These are phyloP conservation scores for Triticum monococcum DNA, from an alignment of 176 grass and related monocot genomes.

Conservation along the genomic window DNA sequence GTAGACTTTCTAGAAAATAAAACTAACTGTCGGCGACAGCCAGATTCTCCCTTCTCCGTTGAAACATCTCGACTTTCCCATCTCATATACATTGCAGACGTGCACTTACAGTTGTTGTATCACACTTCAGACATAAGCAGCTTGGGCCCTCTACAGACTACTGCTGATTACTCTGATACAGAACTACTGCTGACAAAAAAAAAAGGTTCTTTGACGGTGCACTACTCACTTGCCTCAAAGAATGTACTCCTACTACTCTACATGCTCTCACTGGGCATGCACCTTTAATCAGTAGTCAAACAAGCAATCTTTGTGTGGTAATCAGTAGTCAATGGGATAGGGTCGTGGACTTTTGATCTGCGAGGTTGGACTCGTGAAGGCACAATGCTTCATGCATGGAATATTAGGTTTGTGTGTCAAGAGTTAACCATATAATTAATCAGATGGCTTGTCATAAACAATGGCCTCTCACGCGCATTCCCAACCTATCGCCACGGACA, in stretches of 20 bases:
- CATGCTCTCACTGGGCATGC: not conserved
- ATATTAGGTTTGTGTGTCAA: not conserved
- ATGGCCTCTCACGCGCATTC: not conserved
- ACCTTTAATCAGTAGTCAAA: not conserved
- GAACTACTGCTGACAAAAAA: not conserved
- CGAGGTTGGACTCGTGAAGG: not conserved
- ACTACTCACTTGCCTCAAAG: not conserved
- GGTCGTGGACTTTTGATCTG: not conserved
- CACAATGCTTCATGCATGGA: not conserved
- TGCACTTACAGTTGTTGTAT: not conserved
- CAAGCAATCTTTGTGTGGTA: not conserved
- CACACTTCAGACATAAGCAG: not conserved
- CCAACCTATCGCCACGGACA: not conserved
- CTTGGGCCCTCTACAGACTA: not conserved
- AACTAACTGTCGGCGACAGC: no score
- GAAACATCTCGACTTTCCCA: no score
- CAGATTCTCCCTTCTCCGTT: no score
- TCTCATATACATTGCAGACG: not conserved
- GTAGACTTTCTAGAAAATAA: no score
- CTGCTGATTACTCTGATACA: not conserved
- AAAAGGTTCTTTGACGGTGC: not conserved
- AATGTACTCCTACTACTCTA: not conserved
- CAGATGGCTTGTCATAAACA: not conserved
- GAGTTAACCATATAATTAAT: not conserved
- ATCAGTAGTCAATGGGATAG: slow-evolving; percentile 7